Conservation (phyloP, 192 early-diverging fungal genomes). For the Phycomyces blakesleeanus region DNA sequence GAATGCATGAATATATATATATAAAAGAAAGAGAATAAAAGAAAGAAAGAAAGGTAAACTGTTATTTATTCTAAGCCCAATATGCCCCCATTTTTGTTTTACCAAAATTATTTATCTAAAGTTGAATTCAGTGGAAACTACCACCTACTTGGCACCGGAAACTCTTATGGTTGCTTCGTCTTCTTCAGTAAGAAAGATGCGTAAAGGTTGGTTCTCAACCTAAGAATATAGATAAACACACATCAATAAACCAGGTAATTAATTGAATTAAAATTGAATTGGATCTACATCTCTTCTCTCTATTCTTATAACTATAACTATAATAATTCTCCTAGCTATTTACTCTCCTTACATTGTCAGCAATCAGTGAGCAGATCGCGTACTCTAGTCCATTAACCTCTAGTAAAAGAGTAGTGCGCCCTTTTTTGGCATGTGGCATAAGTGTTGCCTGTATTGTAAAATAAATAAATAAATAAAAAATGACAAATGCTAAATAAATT, state of each 20-base stretch:
- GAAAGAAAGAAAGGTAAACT: no score
- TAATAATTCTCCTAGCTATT: no score
- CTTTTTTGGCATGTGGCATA: background rate
- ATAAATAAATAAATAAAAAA: background rate
- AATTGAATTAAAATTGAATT: background rate
- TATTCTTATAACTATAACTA: no score
- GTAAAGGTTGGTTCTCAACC: constrained; percentile 1
- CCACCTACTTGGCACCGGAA: constrained; percentile 12
- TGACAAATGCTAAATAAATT: background rate
- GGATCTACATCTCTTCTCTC: no score
- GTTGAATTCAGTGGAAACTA: background rate
- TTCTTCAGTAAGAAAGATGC: background rate
- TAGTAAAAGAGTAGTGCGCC: constrained; percentile 2
- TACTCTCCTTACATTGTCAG: constrained; percentile 6
- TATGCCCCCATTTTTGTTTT: no score
- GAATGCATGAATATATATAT: no score
- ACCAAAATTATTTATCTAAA: background rate
- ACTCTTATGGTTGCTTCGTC: constrained; percentile 12
- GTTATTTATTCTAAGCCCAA: background rate
- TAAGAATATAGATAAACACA: background rate
- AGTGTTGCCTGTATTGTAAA: background rate
- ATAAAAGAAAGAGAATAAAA: no score
- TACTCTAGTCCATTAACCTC: background rate
- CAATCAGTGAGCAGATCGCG: constrained; percentile 5
- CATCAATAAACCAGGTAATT: background rate